phyloP scores from a whole-genome alignment of 805 yeast species.

The Clavispora phyllophila region DNA sequence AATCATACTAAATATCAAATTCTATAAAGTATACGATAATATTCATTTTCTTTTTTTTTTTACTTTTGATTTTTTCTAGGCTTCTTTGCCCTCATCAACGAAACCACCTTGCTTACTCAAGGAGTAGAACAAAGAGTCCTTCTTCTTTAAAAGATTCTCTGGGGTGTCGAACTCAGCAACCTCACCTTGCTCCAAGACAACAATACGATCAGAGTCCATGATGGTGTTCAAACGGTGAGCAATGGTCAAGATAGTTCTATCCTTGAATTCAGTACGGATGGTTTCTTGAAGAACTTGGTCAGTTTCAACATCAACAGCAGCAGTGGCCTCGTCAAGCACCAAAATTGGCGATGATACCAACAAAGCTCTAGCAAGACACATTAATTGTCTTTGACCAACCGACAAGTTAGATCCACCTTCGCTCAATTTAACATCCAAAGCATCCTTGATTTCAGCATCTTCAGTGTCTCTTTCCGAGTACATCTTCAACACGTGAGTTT shows the following conservation, averaged over 20 bases:
- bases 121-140: slow-evolving; percentile 69
- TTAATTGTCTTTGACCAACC: slow-evolving; percentile 49
- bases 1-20: background rate
- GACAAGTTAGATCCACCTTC: slow-evolving; percentile 49
- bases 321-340: slow-evolving; percentile 82
- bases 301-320: slow-evolving; percentile 84
- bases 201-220: slow-evolving; percentile 72
- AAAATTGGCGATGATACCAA: slow-evolving; percentile 55
- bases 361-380: slow-evolving; percentile 78
- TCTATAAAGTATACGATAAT: background rate
- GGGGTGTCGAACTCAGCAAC: slow-evolving; percentile 78
- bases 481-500: slow-evolving; percentile 37
- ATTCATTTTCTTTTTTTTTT: background rate
- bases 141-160: slow-evolving; percentile 55
- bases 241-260: slow-evolving; percentile 75
- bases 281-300: slow-evolving; percentile 75
- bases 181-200: slow-evolving; percentile 70
- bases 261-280: slow-evolving; percentile 66
- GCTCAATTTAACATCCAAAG: slow-evolving; percentile 29
- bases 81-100: slow-evolving; percentile 17
- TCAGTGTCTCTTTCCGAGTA: slow-evolving; percentile 25
- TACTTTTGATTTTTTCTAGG: background rate
- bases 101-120: slow-evolving; percentile 81
- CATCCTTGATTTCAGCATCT: slow-evolving; percentile 16
- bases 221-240: slow-evolving; percentile 83